Conservation (phyloP, 495 filamentous ascomycete genomes). For the Jackrogersella minutella region DNA sequence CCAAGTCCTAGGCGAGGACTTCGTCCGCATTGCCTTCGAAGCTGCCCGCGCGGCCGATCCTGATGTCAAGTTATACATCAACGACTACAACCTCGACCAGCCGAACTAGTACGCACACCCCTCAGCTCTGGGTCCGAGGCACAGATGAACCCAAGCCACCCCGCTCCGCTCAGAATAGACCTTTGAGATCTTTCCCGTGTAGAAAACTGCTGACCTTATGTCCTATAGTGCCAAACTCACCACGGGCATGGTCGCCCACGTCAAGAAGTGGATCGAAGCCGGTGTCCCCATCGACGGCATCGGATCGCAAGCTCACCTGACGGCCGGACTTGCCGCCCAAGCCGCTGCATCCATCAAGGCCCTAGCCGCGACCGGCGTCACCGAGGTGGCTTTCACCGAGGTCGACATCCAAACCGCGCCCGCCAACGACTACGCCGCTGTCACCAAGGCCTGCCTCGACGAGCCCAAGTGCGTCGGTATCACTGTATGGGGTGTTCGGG, state of each 20-base stretch:
- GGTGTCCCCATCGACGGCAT: slow-evolving; percentile 80
- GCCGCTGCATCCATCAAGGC: slow-evolving; percentile 62
- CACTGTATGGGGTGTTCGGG: slow-evolving; percentile 79
- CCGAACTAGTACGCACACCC: slow-evolving; percentile 35
- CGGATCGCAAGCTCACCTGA: slow-evolving; percentile 70
- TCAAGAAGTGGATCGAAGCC: slow-evolving; percentile 69
- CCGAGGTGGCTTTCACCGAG: slow-evolving; percentile 70
- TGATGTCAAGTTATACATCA: slow-evolving; percentile 69
- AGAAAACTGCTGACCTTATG: slow-evolving; percentile 30
- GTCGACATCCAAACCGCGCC: slow-evolving; percentile 69
- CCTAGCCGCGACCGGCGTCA: slow-evolving; percentile 60
- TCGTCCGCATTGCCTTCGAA: slow-evolving; percentile 68
- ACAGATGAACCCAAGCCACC: too few relatives aligned
- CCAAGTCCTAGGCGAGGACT: slow-evolving; percentile 64
- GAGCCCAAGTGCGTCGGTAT: slow-evolving; percentile 74
- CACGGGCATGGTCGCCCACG: slow-evolving; percentile 67
- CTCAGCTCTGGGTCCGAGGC: not conserved
- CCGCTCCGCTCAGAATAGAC: not conserved
- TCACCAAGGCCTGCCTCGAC: slow-evolving; percentile 69
- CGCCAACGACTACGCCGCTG: slow-evolving; percentile 66
- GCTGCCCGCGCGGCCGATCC: slow-evolving; percentile 67
- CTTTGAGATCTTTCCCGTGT: not conserved
- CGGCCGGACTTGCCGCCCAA: slow-evolving; percentile 53
- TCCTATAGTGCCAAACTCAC: slow-evolving; percentile 59
- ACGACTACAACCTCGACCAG: slow-evolving; percentile 70